Evolutionary conservation across 2,329 filamentous ascomycete species (phyloP), one percentile per base, ranked within the genome.

Genomic region (Cladophialophora chaetospira): DNA sequence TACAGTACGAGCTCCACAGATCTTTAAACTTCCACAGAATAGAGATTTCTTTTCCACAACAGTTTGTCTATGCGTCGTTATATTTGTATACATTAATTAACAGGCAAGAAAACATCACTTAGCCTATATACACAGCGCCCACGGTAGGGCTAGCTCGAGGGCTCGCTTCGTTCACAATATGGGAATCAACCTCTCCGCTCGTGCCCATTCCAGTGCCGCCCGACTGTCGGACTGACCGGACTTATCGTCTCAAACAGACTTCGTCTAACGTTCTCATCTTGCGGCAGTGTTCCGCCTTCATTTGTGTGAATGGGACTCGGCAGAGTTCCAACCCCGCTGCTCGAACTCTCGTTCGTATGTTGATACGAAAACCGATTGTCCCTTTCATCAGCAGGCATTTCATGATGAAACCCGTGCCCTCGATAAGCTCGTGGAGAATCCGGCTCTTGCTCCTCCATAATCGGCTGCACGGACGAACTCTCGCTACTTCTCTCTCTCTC

Each of bases 241-340:
- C 60, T 62, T 4, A 62, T 54, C 8, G 54, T 46, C 2, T 43
- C 31, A 25, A 57, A 60, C 19, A 57, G 45, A 43, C 60, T 62
- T 21, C 53, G 31, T 31, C 57, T 31, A 2, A 45, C 42, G 10
- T 53, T 48, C 28, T 55, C 54, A 42, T 54, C 58, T n/a, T 36
- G 38, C 3, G 40, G 46, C 15, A 47, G 8, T 2, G 31, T 26
- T 1, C 19, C 40, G 17, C 29, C 52, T 5, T 40, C 31, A n/a
- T 46, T 36, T 9, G 38, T 40, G 6, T 25, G 21, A 8, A 13
- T 35, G 11, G 54, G 50, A 6, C 53, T 53, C 3, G 60, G 60
- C 35, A 60, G 26, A 4, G 60, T 62, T 3, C 56, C 60, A 6
- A 60, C 15, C 1, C 60, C 57, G 35, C 60, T 60, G 21, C 50